A percentile compares a stretch with the other conserved stretches of the same genome.
These are phyloP conservation scores for Waltergamsia citrina DNA, from an alignment of 2,329 filamentous ascomycete species.

Conservation along the genomic window DNA sequence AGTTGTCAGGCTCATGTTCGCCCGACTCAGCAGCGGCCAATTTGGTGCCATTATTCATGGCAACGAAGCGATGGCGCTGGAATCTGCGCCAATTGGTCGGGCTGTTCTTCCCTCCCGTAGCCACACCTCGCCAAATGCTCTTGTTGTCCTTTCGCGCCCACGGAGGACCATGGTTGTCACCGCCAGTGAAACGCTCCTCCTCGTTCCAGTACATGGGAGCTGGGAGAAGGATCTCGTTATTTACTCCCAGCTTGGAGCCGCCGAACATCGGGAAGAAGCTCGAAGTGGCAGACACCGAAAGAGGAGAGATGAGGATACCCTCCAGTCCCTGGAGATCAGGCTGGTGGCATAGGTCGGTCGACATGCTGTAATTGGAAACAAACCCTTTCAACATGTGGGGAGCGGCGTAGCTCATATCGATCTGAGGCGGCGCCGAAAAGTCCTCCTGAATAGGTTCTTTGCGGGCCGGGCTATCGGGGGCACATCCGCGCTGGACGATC, in stretches of 20 bases:
- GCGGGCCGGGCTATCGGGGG: constrained; percentile 52
- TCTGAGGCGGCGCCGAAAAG: constrained; percentile 32
- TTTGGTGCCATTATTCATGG: constrained; percentile 60
- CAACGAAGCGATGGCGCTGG: constrained; percentile 66
- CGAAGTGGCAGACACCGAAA: constrained; percentile 45
- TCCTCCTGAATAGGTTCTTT: constrained; percentile 29
- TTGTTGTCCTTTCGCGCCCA: constrained; percentile 48
- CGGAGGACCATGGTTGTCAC: constrained; percentile 37
- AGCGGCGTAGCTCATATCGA: constrained; percentile 33
- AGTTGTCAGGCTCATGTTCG: constrained; percentile 36
- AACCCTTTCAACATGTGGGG: constrained; percentile 46
- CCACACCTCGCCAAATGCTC: constrained; percentile 58
- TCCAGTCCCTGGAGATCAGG: constrained; percentile 53
- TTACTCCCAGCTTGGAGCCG: constrained; percentile 58
- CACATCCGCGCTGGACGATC: constrained; percentile 49
- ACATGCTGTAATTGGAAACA: constrained; percentile 51
- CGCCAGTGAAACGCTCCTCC: constrained; percentile 52
- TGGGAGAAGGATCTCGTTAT: constrained; percentile 62
- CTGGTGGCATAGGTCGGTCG: constrained; percentile 55
- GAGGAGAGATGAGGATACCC: constrained; percentile 54
- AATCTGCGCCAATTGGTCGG: constrained; percentile 60
- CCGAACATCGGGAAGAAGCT: constrained; percentile 57
- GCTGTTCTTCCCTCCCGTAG: constrained; percentile 52
- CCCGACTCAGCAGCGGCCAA: constrained; percentile 38
- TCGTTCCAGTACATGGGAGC: constrained; percentile 61